Conservation (phyloP, 139 green algal genomes). For the Diplosphaera chodatii region DNA sequence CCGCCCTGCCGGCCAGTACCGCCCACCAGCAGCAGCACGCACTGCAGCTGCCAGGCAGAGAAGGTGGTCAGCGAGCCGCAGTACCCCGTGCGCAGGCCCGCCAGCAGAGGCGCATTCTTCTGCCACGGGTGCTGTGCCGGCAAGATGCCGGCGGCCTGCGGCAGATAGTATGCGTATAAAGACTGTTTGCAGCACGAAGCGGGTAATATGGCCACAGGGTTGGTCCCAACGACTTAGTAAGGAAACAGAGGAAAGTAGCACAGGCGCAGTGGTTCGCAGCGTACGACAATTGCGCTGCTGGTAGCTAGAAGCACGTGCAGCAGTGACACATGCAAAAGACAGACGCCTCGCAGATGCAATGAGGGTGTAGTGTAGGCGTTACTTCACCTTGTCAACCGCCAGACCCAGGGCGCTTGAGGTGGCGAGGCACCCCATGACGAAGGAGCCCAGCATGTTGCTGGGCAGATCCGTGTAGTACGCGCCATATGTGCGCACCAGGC, state of each 20-base stretch:
- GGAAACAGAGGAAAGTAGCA: too few species aligned
- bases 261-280: too few species aligned
- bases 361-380: too few species aligned
- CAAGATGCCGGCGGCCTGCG: conserved; percentile 40
- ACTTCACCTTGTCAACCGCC: conserved; percentile 10
- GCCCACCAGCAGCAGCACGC: conserved; percentile 18
- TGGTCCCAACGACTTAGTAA: too few species aligned
- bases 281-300: too few species aligned
- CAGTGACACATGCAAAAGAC: too few species aligned
- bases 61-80: conserved; percentile 85
- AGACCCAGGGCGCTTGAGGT: conserved; percentile 19
- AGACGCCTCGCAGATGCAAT: too few species aligned
- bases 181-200: too few species aligned
- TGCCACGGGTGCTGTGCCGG: conserved; percentile 40
- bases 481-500: conserved; percentile 13
- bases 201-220: too few species aligned
- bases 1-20: conserved; percentile 8
- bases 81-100: conserved; percentile 73
- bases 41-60: conserved; percentile 63
- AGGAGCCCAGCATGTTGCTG: conserved; percentile 64
- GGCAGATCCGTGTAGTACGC: conserved; percentile 69
- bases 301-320: too few species aligned
- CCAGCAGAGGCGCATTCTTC: conserved; percentile 39
- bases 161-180: too few species aligned
- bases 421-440: conserved; percentile 60